Base-by-base conservation (phyloP, 768 basidiomycete species). In the Leucosporidium yakuticum region DNA sequence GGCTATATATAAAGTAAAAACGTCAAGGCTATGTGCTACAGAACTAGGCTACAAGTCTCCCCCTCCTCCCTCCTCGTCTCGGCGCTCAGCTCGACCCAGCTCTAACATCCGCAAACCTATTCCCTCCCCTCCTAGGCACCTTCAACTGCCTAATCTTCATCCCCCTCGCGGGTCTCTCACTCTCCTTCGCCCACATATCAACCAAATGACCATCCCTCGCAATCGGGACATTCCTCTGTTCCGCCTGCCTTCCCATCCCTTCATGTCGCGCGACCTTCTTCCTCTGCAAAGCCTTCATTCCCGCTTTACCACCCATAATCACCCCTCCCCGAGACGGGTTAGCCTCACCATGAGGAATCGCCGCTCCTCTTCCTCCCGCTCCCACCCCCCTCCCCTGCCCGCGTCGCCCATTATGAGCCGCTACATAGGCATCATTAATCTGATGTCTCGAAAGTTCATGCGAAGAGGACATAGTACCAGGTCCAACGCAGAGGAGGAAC, bases 401-500 rank as follows among this genome's bases (percentile, higher is more conserved):
- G 27, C 36, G 25, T 20, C 25, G 44, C 21, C 39, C 17, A 14
- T 21, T 44, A 27, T 44, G 39, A 15, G 39, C 39, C 0, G n/a
- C 59, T 4, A 44, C 25, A 25, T 60, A 60, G 14, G 15, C 36
- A 17, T 71, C 70, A 36, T 68, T 71, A 48, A 68, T 72, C 55
- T 65, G 61, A 32, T 72, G 71, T 9, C 64, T 32, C 19, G 25
- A 21, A n/a, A 72, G 48, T 17, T 66, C 64, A 50, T 63, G 27
- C 49, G 67, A 68, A n/a, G 56, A 44, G 8, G 60, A 62, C 11
- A 57, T 15, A 7, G 60, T 53, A 11, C 67, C 70, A 15, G 70
- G 70, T 0, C 70, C 70, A 61, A 71, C 67, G 64, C 70, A 71
- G 58, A 71, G 70, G 36, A 65, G 63, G 67, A 68, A 68, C 15